Conservation (phyloP, 176 grass and related monocot genomes). For the Metroxylon sagu region DNA sequence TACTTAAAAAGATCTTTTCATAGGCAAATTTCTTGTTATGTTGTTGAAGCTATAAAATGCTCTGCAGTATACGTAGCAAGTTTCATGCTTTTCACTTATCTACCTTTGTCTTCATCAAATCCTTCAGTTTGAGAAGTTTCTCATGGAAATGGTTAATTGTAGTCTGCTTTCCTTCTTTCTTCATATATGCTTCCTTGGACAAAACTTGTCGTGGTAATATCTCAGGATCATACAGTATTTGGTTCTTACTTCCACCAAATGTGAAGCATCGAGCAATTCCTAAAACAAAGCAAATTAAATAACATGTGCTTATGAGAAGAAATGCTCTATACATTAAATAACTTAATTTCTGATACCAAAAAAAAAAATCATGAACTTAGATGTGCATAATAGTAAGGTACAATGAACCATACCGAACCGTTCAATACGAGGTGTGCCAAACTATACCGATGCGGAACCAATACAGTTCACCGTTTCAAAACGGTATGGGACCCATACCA, state of each 20-base stretch:
- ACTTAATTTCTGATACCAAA: too few species aligned
- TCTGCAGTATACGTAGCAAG: too few species aligned
- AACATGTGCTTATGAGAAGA: conserved; percentile 1
- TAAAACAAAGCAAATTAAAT: conserved; percentile 15
- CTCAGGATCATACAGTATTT: conserved; percentile 66
- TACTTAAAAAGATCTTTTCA: too few species aligned
- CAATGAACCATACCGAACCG: too few species aligned
- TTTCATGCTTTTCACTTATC: conserved; percentile 1
- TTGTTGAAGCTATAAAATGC: too few species aligned
- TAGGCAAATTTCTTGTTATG: too few species aligned
- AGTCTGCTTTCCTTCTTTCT: conserved; percentile 77
- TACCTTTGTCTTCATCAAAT: conserved; percentile 97
- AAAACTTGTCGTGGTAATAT: conserved; percentile 55
- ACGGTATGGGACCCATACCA: too few species aligned
- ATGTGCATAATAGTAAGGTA: too few species aligned
- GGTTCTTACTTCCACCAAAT: conserved; percentile 79
- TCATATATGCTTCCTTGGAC: conserved; percentile 78
- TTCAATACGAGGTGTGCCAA: too few species aligned
- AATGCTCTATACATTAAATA: background rate
- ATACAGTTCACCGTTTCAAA: too few species aligned
- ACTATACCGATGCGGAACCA: too few species aligned
- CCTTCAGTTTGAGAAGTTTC: conserved; percentile 92
- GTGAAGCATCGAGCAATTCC: conserved; percentile 90
- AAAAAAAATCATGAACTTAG: too few species aligned
- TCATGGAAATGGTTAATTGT: conserved; percentile 93